Evolutionary conservation across 1,139 yeast genomes (phyloP).

Genomic region (Debaryomyces udenii): DNA sequence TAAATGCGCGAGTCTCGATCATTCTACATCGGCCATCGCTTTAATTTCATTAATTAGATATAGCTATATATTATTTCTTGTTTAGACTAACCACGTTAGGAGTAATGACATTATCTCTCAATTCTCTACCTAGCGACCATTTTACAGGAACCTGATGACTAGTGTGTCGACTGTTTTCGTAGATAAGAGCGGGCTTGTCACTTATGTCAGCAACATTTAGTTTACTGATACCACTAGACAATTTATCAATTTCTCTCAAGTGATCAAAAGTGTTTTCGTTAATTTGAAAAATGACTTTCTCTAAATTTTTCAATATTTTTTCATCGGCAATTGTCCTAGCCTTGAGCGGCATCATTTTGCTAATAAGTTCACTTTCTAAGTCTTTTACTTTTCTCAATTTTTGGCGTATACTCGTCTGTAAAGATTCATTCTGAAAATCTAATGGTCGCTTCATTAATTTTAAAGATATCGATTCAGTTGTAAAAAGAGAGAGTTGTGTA

Average conservation of each 20-base stretch:
- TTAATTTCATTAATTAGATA: too few relatives aligned
- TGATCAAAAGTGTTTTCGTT: constrained; percentile 22
- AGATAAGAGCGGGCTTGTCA: not conserved
- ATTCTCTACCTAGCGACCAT: constrained; percentile 3
- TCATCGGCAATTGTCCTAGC: constrained; percentile 20
- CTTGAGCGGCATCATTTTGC: constrained; percentile 31
- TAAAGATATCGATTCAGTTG: constrained; percentile 13
- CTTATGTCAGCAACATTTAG: constrained; percentile 9
- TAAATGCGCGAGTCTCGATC: too few relatives aligned
- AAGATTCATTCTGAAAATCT: constrained; percentile 24
- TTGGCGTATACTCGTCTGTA: constrained; percentile 23
- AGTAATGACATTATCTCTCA: not conserved
- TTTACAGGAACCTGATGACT: not conserved
- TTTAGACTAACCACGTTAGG: constrained; percentile 1
- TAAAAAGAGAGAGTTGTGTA: constrained; percentile 19
- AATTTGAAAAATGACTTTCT: constrained; percentile 25
- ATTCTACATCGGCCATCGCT: not conserved
- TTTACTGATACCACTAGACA: constrained; percentile 15
- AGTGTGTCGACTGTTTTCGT: not conserved
- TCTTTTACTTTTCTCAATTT: constrained; percentile 21
- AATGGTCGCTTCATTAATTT: constrained; percentile 23
- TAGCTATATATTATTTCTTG: too few relatives aligned
- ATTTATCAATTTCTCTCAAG: constrained; percentile 18
- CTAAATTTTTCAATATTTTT: constrained; percentile 23
- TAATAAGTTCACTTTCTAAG: constrained; percentile 23